phyloP scores from a whole-genome alignment of 2,329 filamentous ascomycete genomes.

The Phialophora verrucosa region DNA sequence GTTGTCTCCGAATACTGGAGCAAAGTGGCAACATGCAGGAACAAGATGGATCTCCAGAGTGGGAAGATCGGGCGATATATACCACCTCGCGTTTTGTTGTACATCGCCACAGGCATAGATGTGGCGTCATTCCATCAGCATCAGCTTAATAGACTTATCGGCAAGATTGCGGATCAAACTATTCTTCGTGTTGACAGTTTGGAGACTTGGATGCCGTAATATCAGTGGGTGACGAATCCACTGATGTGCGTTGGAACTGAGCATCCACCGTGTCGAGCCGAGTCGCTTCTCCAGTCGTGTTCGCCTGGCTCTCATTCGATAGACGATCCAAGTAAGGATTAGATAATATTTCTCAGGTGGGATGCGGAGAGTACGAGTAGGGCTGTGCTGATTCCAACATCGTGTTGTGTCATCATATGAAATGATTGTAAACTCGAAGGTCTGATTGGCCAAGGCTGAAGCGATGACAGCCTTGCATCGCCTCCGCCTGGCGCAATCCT shows the following conservation, averaged over 20 bases:
- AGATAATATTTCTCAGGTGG: neutral
- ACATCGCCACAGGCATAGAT: neutral
- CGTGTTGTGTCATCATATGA: neutral
- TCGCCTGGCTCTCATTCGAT: neutral
- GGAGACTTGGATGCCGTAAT: slow-evolving; percentile 5
- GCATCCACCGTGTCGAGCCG: neutral
- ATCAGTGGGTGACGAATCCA: neutral
- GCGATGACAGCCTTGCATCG: neutral
- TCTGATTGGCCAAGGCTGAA: neutral
- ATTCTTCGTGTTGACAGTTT: neutral
- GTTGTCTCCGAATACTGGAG: neutral
- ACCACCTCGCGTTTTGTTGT: neutral
- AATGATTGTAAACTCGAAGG: neutral
- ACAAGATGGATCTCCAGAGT: neutral
- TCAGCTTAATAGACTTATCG: slow-evolving; percentile 11
- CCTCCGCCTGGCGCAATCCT: neutral
- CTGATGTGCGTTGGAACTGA: neutral
- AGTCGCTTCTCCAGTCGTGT: neutral
- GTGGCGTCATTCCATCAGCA: slow-evolving; percentile 1
- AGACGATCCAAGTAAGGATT: neutral
- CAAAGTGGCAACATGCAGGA: neutral
- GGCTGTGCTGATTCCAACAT: slow-evolving; percentile 15
- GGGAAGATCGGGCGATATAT: neutral
- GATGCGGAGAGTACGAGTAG: neutral
- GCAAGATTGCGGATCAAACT: slow-evolving; percentile 3